A percentile compares a stretch with the other conserved stretches of the same genome.
Conservation (phyloP, 2,329 filamentous ascomycete species). For the Ceratocystis alfenasii region DNA sequence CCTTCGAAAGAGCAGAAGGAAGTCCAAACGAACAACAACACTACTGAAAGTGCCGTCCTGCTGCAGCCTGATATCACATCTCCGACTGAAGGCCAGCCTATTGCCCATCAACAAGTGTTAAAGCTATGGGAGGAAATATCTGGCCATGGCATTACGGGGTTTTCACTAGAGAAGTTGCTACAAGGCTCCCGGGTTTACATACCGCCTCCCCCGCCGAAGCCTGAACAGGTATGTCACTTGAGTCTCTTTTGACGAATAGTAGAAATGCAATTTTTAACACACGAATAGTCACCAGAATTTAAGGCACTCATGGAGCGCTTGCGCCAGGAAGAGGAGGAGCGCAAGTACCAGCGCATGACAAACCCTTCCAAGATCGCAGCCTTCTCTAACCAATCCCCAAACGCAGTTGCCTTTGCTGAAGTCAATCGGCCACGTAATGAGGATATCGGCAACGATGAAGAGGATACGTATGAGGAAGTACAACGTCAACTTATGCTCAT, state of each 20-base stretch:
- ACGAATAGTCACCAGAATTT: conserved; percentile 59
- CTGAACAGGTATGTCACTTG: conserved; percentile 53
- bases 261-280: conserved; percentile 19
- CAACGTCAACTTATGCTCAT: conserved; percentile 76
- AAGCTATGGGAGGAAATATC: conserved; percentile 46
- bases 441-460: conserved; percentile 35
- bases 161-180: conserved; percentile 57
- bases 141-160: conserved; percentile 27
- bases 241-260: background rate
- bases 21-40: conserved; percentile 12
- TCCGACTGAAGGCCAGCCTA: conserved; percentile 48
- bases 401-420: conserved; percentile 44
- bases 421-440: conserved; percentile 38
- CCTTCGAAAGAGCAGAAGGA: background rate
- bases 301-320: conserved; percentile 78
- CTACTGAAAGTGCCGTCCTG: conserved; percentile 3
- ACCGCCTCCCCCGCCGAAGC: conserved; percentile 68
- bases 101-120: conserved; percentile 59
- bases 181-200: conserved; percentile 60
- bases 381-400: conserved; percentile 48
- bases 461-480: conserved; percentile 61
- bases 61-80: background rate
- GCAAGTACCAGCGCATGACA: conserved; percentile 70
- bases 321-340: conserved; percentile 68
- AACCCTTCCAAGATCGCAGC: conserved; percentile 47